Conservation (phyloP, 345 rosid species). For the Angophora floribunda region DNA sequence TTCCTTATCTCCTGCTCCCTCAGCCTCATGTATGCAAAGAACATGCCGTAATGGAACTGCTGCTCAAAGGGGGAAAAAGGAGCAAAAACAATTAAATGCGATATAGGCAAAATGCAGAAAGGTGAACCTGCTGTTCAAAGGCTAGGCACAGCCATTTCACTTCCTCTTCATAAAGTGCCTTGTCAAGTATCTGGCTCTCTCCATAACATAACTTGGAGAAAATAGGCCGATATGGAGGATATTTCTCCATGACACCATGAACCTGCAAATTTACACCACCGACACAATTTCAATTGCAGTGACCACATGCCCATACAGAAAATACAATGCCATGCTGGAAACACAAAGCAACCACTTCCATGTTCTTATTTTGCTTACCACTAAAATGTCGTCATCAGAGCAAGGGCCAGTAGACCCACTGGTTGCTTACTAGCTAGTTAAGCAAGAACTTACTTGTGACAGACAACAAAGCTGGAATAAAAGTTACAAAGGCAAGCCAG, state of each 20-base stretch:
- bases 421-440: background rate
- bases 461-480: background rate
- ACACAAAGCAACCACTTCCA: background rate
- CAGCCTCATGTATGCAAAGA: constrained; percentile 90
- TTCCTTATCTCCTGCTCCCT: constrained; percentile 98
- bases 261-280: constrained; percentile 30
- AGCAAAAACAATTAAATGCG: background rate
- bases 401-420: background rate
- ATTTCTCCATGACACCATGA: constrained; percentile 86
- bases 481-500: background rate
- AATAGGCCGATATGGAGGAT: constrained; percentile 84
- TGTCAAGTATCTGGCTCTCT: constrained; percentile 96
- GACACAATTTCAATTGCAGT: background rate
- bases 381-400: background rate
- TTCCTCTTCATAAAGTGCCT: constrained; percentile 96
- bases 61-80: background rate
- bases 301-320: background rate
- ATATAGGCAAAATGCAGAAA: background rate
- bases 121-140: constrained; percentile 90
- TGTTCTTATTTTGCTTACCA: background rate
- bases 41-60: constrained; percentile 88
- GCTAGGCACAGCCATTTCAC: constrained; percentile 96
- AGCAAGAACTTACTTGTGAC: background rate
- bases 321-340: background rate
- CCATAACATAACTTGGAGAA: constrained; percentile 84